Evolutionary conservation across 2,329 filamentous ascomycete species (phyloP), one percentile per base, ranked within the genome.

Genomic region (Hymenoscyphus infarciens): DNA sequence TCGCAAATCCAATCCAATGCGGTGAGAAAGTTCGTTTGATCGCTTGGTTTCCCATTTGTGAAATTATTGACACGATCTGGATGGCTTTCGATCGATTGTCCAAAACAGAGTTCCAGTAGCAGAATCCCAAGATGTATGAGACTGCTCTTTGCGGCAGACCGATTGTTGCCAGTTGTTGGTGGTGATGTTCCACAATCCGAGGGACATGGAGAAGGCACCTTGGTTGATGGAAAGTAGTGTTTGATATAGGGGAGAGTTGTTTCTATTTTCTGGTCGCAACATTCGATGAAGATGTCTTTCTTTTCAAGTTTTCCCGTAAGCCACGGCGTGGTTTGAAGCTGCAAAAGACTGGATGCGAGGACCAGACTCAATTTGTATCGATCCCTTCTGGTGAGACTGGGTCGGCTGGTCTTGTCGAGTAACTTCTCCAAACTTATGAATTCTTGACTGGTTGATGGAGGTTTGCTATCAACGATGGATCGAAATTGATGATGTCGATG

Each of bases 81-180:
- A 42, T 70, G 66, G 6, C 54, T 57, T 56, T 71, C 70, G 7
- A 73, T 68, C 5, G 64, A 10, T 61, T 69, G 39, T 1, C 69
- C 68, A 52, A 68, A 72, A 27, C 68, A 71, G 7, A 73, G 64
- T 57, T 73, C 71, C 0, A 72, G 65, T 0, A 73, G 62, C 2
- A 71, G 39, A 16, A 69, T 73, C 1, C 68, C 70, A 5, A 72
- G 64, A 33, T 64, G 56, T 5, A 16, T 64, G 5, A 70, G 61
- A 52, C 3, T 67, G 68, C 2, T 63, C 53, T 13, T 52, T 27
- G 35, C 59, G 38, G 7, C 62, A 58, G 39, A 56, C 55, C n/a
- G 27, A 2, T 49, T 19, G 22, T 25, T 49, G 8, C 6, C 2
- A 10, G 22, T 25, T 16, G 13, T 35, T 38, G 42, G 25, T 35